These are phyloP conservation scores for Talaromyces albobiverticillius DNA, from an alignment of 2,329 filamentous ascomycete species.

Conservation along the genomic window DNA sequence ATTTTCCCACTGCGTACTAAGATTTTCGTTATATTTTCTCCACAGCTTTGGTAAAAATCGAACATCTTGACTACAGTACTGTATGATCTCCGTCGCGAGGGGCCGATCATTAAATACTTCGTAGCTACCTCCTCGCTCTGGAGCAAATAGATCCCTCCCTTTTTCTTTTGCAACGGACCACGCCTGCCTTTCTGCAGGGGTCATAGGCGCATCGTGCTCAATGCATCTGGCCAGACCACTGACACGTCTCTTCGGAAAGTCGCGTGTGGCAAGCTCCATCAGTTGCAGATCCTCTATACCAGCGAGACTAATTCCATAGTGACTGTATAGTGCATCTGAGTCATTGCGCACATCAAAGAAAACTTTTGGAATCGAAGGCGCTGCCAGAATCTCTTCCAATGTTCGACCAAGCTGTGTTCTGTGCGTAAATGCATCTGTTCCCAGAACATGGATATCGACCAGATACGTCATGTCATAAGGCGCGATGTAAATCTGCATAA, in stretches of 20 bases:
- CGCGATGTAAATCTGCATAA: conserved; percentile 41
- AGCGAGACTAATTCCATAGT: conserved; percentile 36
- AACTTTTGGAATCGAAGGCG: conserved; percentile 45
- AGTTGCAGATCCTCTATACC: conserved; percentile 48
- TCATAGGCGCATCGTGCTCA: not conserved
- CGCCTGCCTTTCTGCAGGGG: not conserved
- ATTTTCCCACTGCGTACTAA: not conserved
- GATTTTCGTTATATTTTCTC: conserved; percentile 10
- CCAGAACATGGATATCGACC: conserved; percentile 45
- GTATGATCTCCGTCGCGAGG: conserved; percentile 30
- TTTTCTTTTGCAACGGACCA: not conserved
- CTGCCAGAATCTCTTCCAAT: conserved; percentile 43
- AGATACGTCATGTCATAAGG: conserved; percentile 36
- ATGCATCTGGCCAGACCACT: not conserved
- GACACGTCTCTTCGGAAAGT: not conserved
- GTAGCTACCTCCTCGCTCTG: not conserved
- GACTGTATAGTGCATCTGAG: too few species aligned
- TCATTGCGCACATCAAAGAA: conserved; percentile 60
- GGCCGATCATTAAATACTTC: not conserved
- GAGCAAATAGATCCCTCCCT: not conserved
- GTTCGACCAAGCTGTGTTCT: not conserved
- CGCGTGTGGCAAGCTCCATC: too few species aligned
- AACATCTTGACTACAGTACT: conserved; percentile 51
- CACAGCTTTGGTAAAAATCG: conserved; percentile 37
- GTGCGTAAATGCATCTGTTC: conserved; percentile 37